A percentile compares a stretch with the other conserved stretches of the same genome.
Conservation (phyloP, 163 green algal species). For the Scenedesmus sp. region DNA sequence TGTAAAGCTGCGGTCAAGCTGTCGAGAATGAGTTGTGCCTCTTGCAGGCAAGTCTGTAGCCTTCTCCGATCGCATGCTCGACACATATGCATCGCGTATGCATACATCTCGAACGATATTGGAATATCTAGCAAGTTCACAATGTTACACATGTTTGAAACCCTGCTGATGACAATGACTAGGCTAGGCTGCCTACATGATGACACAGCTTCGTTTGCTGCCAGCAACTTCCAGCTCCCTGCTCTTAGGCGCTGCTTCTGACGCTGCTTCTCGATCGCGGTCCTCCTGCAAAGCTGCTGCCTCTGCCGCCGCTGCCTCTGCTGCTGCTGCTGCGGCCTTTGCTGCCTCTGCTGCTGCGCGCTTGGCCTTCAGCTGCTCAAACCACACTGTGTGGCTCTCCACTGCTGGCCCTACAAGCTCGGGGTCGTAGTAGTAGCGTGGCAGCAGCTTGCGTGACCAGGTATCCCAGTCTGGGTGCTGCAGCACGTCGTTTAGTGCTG, state of each 20-base stretch:
- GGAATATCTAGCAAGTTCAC: no score
- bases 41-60: neutral
- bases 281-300: constrained; percentile 17
- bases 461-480: constrained; percentile 60
- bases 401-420: neutral
- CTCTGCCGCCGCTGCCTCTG: constrained; percentile 2
- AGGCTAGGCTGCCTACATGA: neutral
- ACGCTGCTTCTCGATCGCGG: neutral
- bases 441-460: constrained; percentile 49
- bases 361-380: constrained; percentile 23
- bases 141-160: neutral
- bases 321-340: constrained; percentile 33
- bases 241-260: neutral
- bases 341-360: constrained; percentile 16
- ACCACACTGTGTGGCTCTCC: constrained; percentile 8
- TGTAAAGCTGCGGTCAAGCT: constrained; percentile 11
- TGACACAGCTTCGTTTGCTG: neutral
- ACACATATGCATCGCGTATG: neutral
- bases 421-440: constrained; percentile 30
- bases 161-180: neutral
- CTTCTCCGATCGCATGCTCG: neutral
- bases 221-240: neutral
- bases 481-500: constrained; percentile 62
- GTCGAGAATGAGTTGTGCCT: neutral
- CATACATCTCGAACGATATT: no score